Evolutionary conservation across 202 grass and related monocot species (phyloP), one percentile per base, ranked within the genome.

Genomic region (Setaria italica): DNA sequence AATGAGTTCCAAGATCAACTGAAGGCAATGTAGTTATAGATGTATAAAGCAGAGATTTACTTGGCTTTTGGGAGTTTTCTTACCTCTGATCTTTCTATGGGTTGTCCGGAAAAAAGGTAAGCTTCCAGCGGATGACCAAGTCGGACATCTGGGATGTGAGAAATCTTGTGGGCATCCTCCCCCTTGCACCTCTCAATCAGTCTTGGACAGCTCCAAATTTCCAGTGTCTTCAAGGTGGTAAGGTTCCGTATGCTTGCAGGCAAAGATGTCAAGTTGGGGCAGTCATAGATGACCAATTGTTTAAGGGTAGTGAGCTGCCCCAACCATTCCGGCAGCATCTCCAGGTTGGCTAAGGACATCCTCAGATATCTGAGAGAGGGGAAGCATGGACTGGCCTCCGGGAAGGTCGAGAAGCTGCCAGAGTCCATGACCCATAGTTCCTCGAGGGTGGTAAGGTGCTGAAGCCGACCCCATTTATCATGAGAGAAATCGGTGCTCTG

Each of bases 211-310:
- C 0, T 4, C 11, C 0, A 5, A 5, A 90, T 87, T 3, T 12
- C 0, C 9, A 87, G 62, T 63, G 6, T 7, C 69, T 83, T 39
- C 84, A 90, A 72, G 9, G 15, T 4, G 1, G 29, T 29, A 53
- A 78, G 88, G 37, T 82, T 63, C 2, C 4, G 10, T 60, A 78
- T 82, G 33, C 78, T 80, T 70, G 54, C 5, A 25, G 83, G 88
- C 43, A 90, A 78, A 32, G 9, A 72, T 34, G 25, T 41, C 30
- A 86, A 0, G 4, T 78, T 54, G 10, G 1, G n/a, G 4, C 51
- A 82, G 9, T 1, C 0, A 0, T 0, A 0, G 43, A 90, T 86
- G 48, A 0, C 0, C 2, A 86, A 1, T 33, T 64, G 4, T 85
- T 86, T 45, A 8, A 90, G 77, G 25, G 8, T 56, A 50, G 0